phyloP scores from a whole-genome alignment of 345 rosid genomes.

The Citrus reticulata region DNA sequence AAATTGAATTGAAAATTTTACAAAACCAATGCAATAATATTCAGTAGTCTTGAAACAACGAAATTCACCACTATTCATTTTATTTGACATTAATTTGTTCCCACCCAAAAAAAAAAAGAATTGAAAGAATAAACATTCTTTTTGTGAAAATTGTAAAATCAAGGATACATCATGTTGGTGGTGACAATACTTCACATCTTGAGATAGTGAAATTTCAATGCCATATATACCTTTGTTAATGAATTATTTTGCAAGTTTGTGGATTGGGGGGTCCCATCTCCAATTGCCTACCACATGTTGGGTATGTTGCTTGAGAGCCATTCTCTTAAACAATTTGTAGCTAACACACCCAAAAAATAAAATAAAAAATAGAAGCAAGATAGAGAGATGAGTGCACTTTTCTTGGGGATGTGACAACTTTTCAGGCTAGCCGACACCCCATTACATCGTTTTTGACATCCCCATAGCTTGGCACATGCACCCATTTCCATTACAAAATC shows the following conservation, averaged over 20 bases:
- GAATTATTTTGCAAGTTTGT: neutral
- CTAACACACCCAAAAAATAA: neutral
- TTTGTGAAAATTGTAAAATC: neutral
- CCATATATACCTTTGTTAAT: neutral
- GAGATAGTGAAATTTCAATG: neutral
- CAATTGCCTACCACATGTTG: conserved; percentile 1
- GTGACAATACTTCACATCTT: neutral
- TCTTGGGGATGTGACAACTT: conserved; percentile 22
- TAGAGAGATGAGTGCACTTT: neutral
- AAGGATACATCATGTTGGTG: neutral
- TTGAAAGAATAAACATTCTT: too few relatives aligned
- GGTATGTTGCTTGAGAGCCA: neutral
- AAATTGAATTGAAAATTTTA: neutral
- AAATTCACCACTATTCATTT: neutral
- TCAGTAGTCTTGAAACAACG: neutral
- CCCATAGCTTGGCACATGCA: conserved; percentile 33
- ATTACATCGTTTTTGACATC: conserved; percentile 19
- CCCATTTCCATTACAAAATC: conserved; percentile 17
- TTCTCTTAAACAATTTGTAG: neutral
- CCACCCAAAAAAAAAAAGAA: too few relatives aligned
- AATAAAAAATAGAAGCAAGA: neutral
- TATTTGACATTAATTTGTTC: neutral
- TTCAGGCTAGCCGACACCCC: conserved; percentile 38
- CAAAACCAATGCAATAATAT: neutral
- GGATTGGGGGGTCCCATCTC: neutral